These are phyloP conservation scores for Chlorella sp. DNA, from an alignment of 139 green algal species.

Conservation along the genomic window DNA sequence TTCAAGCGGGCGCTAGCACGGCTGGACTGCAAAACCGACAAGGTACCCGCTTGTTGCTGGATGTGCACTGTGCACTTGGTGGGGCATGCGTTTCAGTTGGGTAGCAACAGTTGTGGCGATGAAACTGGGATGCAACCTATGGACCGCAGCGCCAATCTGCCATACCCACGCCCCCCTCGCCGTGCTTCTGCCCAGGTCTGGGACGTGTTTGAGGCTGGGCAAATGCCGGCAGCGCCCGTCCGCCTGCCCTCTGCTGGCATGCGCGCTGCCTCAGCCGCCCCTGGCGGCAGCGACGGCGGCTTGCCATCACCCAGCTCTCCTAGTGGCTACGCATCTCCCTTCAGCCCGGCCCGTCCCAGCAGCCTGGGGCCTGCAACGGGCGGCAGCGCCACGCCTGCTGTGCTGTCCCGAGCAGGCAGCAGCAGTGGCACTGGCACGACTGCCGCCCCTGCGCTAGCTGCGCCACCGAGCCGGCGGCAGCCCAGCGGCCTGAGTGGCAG, in stretches of 20 bases:
- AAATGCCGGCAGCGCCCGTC: not conserved
- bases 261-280: not conserved
- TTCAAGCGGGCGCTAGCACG: not conserved
- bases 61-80: not conserved
- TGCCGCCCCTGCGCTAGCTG: no score
- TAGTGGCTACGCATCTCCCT: not conserved
- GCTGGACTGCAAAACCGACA: constrained; percentile 29
- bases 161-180: not conserved
- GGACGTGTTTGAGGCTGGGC: constrained; percentile 22
- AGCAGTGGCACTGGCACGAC: not conserved
- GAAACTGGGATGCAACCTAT: not conserved
- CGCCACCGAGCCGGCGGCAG: no score
- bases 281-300: not conserved
- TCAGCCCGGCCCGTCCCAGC: no score
- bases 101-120: not conserved
- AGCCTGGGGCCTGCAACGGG: not conserved
- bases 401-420: not conserved
- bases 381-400: not conserved
- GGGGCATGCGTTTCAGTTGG: no score
- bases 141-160: not conserved
- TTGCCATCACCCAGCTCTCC: not conserved
- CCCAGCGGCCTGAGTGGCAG: not conserved
- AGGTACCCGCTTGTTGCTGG: constrained; percentile 23
- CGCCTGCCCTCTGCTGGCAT: constrained; percentile 6
- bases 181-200: constrained; percentile 7